Base-by-base conservation (phyloP, 208 protist genomes). In the Crithidia sp. region DNA sequence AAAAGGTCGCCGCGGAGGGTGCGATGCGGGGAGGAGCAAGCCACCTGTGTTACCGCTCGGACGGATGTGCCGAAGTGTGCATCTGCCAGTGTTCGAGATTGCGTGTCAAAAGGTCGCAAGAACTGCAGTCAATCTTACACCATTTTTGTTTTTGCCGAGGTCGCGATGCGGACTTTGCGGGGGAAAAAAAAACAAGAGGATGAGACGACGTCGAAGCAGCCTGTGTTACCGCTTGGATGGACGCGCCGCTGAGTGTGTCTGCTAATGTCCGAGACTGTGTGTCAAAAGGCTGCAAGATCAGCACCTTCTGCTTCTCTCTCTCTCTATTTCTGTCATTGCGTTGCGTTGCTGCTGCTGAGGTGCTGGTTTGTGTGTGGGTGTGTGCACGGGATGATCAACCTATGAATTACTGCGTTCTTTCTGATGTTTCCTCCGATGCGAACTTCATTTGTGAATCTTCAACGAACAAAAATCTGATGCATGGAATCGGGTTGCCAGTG, bases 21-120 rank as follows among this genome's bases (percentile, higher is more conserved):
- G 0, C 28, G 28, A 28, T 28, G 28, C 28, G 28, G 28, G 1
- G 28, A 28, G 28, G 28, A 28, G 28, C 28, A 78, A 76, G 86
- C 86, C 86, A 71, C 72, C 82, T 88, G 89, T 94, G 89, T 94
- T 94, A 92, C 89, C 87, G 79, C 75, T 83, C 63, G 61, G 76
- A 71, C 61, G 45, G 70, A 62, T 56, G 43, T 65, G 7, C 4
- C 0, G 7, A n/a, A 57, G 57, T 43, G 74, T 37, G 63, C 66
- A 45, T 58, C 62, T 56, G 19, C 59, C 71, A 19, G 70, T 94
- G 64, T 76, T 80, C 74, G 83, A 79, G 79, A 74, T 36, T 77
- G 79, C 76, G 89, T 94, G 89, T 94, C 89, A 94, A 94, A 91
- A 86, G 57, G 62, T 44, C 65, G 71, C 71, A n/a, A 77, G 70